Evolutionary conservation across 1,284 basidiomycete genomes (phyloP).

Genomic region (Rhodotorula sp.): DNA sequence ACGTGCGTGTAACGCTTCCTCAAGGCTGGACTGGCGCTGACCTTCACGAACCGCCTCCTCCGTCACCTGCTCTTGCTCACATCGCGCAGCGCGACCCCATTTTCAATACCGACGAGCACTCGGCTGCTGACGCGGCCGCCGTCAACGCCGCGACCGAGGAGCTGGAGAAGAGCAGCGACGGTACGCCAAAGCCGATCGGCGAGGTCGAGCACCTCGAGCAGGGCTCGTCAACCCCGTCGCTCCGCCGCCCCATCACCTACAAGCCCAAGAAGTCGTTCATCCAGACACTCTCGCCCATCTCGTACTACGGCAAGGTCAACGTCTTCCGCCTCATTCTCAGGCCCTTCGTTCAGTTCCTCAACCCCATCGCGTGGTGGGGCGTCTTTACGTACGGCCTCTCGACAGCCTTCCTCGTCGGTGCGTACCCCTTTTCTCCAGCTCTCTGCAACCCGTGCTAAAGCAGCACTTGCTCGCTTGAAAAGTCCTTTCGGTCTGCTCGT

Average conservation of each 20-base stretch:
- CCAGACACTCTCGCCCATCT: constrained; percentile 5
- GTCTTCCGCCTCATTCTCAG: constrained; percentile 22
- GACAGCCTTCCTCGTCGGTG: constrained; percentile 26
- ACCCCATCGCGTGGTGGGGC: constrained; percentile 4
- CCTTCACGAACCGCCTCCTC: not conserved
- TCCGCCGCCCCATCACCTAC: not conserved
- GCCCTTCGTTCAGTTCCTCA: constrained; percentile 20
- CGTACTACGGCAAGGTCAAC: constrained; percentile 1
- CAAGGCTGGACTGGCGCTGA: too few relatives aligned
- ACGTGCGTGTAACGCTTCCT: not conserved
- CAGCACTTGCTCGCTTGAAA: too few relatives aligned
- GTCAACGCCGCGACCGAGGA: constrained; percentile 24
- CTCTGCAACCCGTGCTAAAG: too few relatives aligned
- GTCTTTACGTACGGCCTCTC: constrained; percentile 5
- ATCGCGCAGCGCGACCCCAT: constrained; percentile 46
- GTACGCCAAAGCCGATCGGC: not conserved
- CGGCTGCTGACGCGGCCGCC: constrained; percentile 27
- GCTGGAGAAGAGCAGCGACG: constrained; percentile 7
- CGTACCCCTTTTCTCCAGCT: not conserved
- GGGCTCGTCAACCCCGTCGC: not conserved
- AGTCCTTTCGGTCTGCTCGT: constrained; percentile 23
- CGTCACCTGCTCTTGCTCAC: not conserved
- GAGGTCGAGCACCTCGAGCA: constrained; percentile 10
- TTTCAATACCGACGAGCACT: constrained; percentile 46
- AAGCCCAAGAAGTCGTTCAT: constrained; percentile 11